Base-by-base conservation (phyloP, 129 eudicot genomes). In the Chrysanthemum lavandulifolium region DNA sequence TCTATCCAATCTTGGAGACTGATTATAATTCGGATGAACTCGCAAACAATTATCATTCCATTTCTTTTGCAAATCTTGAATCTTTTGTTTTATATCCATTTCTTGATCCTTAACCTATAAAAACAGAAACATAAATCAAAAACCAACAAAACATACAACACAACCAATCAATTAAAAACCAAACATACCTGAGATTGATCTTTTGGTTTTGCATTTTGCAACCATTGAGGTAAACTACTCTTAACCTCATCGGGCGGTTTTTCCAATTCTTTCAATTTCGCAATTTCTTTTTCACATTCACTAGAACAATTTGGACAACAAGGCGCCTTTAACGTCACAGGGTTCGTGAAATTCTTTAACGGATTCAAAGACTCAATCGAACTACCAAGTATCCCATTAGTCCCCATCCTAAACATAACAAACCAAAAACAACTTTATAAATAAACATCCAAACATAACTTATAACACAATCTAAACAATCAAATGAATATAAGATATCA, bases 21-120 rank as follows among this genome's bases (percentile, higher is more conserved):
- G 91, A 63, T 91, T 88, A 68, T 78, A 85, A 71, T 71, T 78
- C 51, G 96, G 95, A 77, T 95, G 99, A 69, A 91, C 81, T 55
- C 80, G 79, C 75, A 74, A 88, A 76, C 99, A 95, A 9, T 81
- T 80, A 8, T 90, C 90, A 18, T 80, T 78, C 99, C 99, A 95
- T 85, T 91, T 95, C 76, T 85, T 95, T 72, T 82, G 89, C 53
- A 95, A 66, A 56, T 88, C 94, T 67, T 84, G 87, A 69, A 82
- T 76, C 77, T 78, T 87, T 31, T 87, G 89, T 84, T 81, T 86
- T 48, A 73, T 76, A 52, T 81, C 73, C 13, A 65, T 14, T 57
- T 86, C 86, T 64, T 80, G 83, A 78, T 88, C 87, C 82, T 84
- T 86, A 25, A 74, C 65, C 99, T 95, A 84, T 10, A 56, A 62